These are phyloP conservation scores for Haplosporangium gracile DNA, from an alignment of 192 early-diverging fungal species.

Conservation along the genomic window DNA sequence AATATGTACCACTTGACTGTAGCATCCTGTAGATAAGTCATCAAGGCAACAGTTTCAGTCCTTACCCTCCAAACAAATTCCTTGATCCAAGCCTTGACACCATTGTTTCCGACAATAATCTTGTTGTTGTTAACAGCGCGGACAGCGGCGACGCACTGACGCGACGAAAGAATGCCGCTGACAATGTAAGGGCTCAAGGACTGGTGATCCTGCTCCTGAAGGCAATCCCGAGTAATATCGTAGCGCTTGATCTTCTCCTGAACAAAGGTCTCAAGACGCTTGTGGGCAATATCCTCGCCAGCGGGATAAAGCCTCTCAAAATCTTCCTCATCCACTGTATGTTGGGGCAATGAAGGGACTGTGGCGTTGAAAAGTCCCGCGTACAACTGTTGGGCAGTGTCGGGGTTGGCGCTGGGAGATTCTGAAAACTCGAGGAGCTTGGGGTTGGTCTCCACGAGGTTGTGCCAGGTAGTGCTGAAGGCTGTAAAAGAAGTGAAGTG, in stretches of 20 bases:
- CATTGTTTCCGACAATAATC: conserved; percentile 64
- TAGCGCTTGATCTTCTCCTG: conserved; percentile 50
- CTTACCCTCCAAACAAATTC: conserved; percentile 71
- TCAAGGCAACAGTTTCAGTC: background rate
- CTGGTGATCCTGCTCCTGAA: conserved; percentile 44
- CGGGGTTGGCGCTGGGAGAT: conserved; percentile 26
- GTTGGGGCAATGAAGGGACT: conserved; percentile 1
- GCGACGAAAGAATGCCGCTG: conserved; percentile 63
- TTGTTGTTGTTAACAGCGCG: conserved; percentile 60
- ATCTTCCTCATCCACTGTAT: conserved; percentile 31
- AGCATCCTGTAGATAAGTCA: background rate
- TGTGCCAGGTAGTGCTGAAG: conserved; percentile 62
- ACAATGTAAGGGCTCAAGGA: conserved; percentile 66
- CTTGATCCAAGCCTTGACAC: conserved; percentile 68
- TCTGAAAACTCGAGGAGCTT: conserved; percentile 7
- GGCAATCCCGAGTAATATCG: conserved; percentile 60
- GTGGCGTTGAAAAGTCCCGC: conserved; percentile 28
- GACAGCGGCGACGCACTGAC: conserved; percentile 66
- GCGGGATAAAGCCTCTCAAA: conserved; percentile 59
- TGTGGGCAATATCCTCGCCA: conserved; percentile 65
- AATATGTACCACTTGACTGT: background rate
- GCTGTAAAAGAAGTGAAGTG: conserved; percentile 60
- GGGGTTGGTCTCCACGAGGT: conserved; percentile 43
- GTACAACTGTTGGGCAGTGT: conserved; percentile 31
- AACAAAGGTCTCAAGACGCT: conserved; percentile 57